Evolutionary conservation across 75 land plant genomes (phyloP), one percentile per base, ranked within the genome.

Genomic region (Pinus taeda): DNA sequence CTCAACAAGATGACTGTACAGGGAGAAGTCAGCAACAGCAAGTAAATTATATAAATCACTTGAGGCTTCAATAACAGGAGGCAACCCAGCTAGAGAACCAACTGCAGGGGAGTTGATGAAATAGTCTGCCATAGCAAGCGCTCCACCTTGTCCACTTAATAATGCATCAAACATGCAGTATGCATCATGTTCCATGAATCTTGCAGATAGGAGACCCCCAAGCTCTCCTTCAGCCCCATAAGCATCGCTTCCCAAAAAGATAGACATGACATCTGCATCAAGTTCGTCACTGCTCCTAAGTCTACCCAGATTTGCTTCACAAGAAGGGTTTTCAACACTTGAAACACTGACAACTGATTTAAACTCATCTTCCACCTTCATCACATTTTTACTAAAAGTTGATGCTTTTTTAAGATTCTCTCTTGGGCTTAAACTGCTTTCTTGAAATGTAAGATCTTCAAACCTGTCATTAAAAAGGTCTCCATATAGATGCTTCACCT

Each of bases 201-300:
- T 86, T 75, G 88, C 85, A 2, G 98, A 93, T 13, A 93, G 73
- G 17, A 96, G 81, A 59, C 91, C 82, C 45, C 98, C 98, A 21
- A 96, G 82, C 76, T 96, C 98, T 15, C 98, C 97, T 79, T 96
- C 98, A 8, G 91, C 94, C 49, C 98, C 98, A 79, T 96, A 96
- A 3, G 88, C 83, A 83, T 96, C 98, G 80, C 83, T 88, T 56
- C 91, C 81, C 78, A 84, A 78, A 37, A 96, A 26, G 60, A 96
- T 89, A 22, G 83, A 85, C 78, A 80, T 87, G 66, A 83, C 73
- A 21, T 89, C 84, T 37, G 85, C 82, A 73, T 88, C 92, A 77
- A 88, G 82, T 30, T 90, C 93, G 58, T 82, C 79, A 49, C 83
- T 79, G 69, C 77, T 76, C 13, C 66, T 69, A 78, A 57, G 33